phyloP scores from a whole-genome alignment of 2,329 filamentous ascomycete species.

The Calycina marina region DNA sequence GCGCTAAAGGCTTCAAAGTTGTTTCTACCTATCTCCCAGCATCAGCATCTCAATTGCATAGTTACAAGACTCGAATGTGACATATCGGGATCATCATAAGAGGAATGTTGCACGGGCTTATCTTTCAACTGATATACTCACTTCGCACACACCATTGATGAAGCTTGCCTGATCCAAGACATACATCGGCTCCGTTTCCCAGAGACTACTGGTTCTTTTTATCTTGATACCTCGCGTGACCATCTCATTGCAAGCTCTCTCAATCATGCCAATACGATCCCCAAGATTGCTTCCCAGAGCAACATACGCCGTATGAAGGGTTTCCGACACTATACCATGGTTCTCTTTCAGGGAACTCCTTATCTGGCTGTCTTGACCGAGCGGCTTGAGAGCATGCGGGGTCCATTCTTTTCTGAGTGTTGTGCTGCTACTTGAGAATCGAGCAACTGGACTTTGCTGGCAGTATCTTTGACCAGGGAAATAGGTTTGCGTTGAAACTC shows the following conservation, averaged over 20 bases:
- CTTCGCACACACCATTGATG: constrained; percentile 85
- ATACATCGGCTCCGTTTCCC: constrained; percentile 97
- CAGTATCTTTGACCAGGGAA: too few relatives aligned
- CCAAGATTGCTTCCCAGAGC: constrained; percentile 89
- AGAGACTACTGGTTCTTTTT: constrained; percentile 70
- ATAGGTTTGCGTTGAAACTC: too few relatives aligned
- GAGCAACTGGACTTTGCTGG: too few relatives aligned
- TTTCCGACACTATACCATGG: too few relatives aligned
- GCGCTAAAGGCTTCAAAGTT: constrained; percentile 52
- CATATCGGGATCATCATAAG: too few relatives aligned
- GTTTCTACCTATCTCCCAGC: constrained; percentile 65
- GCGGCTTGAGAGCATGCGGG: constrained; percentile 4
- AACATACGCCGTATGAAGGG: constrained; percentile 51
- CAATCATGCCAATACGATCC: constrained; percentile 72
- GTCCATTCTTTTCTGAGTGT: constrained; percentile 4
- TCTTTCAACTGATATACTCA: too few relatives aligned
- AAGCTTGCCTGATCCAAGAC: constrained; percentile 78
- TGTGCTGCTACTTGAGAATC: constrained; percentile 4
- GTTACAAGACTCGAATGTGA: too few relatives aligned
- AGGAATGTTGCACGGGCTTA: too few relatives aligned
- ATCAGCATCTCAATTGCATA: too few relatives aligned
- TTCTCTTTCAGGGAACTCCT: too few relatives aligned
- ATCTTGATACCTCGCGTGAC: constrained; percentile 57
- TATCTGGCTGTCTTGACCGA: too few relatives aligned
- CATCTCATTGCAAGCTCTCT: constrained; percentile 69